phyloP scores from a whole-genome alignment of 2,329 filamentous ascomycete species.

The Talaromyces islandicus region DNA sequence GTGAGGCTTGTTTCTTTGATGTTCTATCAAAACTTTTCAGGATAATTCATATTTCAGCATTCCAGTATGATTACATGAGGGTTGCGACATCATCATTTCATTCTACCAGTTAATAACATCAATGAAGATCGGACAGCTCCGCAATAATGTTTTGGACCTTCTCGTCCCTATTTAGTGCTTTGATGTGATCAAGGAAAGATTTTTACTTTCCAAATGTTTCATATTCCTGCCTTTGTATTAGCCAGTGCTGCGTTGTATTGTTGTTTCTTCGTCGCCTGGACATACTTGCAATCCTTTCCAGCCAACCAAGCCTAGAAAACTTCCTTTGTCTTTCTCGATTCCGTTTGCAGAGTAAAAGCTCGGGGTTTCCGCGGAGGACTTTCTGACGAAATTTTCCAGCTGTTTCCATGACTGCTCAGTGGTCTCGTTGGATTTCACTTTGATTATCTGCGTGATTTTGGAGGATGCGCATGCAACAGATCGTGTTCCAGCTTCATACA shows the following conservation, averaged over 20 bases:
- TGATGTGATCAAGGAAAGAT: background rate
- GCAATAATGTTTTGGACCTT: background rate
- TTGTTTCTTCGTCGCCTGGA: background rate
- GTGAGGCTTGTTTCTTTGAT: too few relatives aligned
- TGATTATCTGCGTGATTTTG: background rate
- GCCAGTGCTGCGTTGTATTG: background rate
- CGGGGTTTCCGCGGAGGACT: background rate
- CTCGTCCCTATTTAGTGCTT: background rate
- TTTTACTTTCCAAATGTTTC: background rate
- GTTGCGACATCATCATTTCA: too few relatives aligned
- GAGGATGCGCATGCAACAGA: background rate
- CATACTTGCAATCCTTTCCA: background rate
- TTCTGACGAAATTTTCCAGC: background rate
- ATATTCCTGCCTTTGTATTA: background rate
- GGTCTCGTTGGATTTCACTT: background rate
- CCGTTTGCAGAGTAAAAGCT: background rate
- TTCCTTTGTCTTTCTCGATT: background rate
- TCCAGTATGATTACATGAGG: background rate
- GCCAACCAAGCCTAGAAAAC: background rate
- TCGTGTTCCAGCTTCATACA: background rate
- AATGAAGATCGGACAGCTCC: background rate
- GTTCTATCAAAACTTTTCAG: background rate
- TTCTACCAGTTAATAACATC: background rate
- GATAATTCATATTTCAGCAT: background rate
- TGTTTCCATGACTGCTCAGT: background rate